A percentile compares a stretch with the other conserved stretches of the same genome.
Conservation (phyloP, 2,329 filamentous ascomycete genomes). For the Claviceps humidiphila region DNA sequence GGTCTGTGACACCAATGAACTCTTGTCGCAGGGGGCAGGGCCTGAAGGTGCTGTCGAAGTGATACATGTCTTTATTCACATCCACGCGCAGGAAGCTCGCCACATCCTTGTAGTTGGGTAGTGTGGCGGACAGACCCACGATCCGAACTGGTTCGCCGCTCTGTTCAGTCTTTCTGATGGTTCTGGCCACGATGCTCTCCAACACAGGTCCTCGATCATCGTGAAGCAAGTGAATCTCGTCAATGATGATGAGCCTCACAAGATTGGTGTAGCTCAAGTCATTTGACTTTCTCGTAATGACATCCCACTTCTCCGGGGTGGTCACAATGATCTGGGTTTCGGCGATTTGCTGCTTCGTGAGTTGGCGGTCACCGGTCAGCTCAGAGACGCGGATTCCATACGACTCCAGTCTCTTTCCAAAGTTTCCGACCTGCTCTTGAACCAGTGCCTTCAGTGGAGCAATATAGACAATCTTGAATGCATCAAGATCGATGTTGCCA, state of each 20-base stretch:
- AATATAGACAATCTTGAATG: constrained; percentile 98
- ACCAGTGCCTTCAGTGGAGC: constrained; percentile 91
- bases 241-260: constrained; percentile 91
- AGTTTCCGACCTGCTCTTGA: constrained; percentile 96
- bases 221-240: constrained; percentile 94
- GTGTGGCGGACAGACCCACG: constrained; percentile 82
- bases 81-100: constrained; percentile 91
- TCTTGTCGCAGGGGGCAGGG: constrained; percentile 93
- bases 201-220: constrained; percentile 94
- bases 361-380: constrained; percentile 89
- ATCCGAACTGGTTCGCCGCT: constrained; percentile 87
- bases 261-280: constrained; percentile 95
- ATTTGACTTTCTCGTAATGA: constrained; percentile 94
- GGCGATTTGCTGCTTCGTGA: constrained; percentile 96
- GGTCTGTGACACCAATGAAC: constrained; percentile 93
- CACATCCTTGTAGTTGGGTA: constrained; percentile 94
- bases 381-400: constrained; percentile 93
- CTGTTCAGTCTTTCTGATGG: constrained; percentile 84
- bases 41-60: constrained; percentile 88
- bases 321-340: constrained; percentile 98
- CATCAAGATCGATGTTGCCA: constrained; percentile 87
- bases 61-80: constrained; percentile 72
- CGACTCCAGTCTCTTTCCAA: constrained; percentile 77
- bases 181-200: constrained; percentile 92
- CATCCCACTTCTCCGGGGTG: constrained; percentile 97